Conservation (phyloP, 148 eudicot genomes). For the Tetragonia tetragonoides region DNA sequence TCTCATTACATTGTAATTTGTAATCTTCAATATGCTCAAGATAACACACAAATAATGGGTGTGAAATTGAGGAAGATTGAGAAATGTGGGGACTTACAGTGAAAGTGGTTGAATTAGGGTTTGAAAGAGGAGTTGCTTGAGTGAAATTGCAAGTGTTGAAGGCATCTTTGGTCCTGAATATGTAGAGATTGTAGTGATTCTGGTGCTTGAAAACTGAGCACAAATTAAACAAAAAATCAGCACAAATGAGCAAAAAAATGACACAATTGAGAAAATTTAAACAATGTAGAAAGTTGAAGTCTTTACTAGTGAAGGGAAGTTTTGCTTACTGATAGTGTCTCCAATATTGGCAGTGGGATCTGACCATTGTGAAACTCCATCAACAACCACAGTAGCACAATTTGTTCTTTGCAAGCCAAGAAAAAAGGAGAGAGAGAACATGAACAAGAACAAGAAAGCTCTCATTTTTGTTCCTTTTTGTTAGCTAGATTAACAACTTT, state of each 20-base stretch:
- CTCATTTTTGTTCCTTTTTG: slow-evolving; percentile 7
- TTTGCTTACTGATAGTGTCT: slow-evolving; percentile 61
- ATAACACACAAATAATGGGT: too few species aligned
- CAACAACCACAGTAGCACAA: slow-evolving; percentile 63
- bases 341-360: slow-evolving; percentile 66
- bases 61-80: neutral
- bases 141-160: slow-evolving; percentile 74
- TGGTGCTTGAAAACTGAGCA: slow-evolving; percentile 75
- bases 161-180: slow-evolving; percentile 63
- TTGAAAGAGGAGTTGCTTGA: slow-evolving; percentile 70
- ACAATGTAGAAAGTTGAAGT: too few species aligned
- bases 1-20: too few species aligned
- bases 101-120: slow-evolving; percentile 56
- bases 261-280: too few species aligned
- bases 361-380: slow-evolving; percentile 70
- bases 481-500: neutral
- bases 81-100: slow-evolving; percentile 37
- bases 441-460: neutral
- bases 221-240: slow-evolving; percentile 4
- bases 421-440: neutral
- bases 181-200: slow-evolving; percentile 66
- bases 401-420: slow-evolving; percentile 18
- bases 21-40: too few species aligned
- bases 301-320: too few species aligned
- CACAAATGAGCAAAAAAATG: neutral